Percentiles rank a stretch among this genome's conserved stretches.
Evolutionary conservation across 2,329 filamentous ascomycete species (phyloP).

Genomic region (Colletotrichum plurivorum): DNA sequence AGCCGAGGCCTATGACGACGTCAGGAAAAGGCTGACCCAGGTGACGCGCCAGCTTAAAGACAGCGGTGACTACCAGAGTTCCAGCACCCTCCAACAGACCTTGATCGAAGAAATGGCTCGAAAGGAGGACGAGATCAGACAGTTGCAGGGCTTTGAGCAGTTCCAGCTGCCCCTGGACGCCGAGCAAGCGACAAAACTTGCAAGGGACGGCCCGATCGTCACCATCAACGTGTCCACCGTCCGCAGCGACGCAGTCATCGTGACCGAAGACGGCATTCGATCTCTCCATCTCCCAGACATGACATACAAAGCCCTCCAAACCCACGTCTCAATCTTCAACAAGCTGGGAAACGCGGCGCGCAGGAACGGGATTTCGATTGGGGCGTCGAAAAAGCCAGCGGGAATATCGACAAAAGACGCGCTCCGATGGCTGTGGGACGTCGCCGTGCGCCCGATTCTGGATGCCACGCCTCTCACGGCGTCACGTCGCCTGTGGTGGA

Average conservation of each 20-base stretch:
- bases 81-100: background rate
- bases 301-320: background rate
- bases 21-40: background rate
- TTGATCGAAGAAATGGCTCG: fast-evolving
- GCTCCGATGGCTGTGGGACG: background rate
- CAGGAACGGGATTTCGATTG: background rate
- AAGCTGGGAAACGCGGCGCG: background rate
- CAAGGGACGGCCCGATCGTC: background rate
- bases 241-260: background rate
- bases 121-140: background rate
- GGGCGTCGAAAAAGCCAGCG: background rate
- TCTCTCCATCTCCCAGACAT: background rate
- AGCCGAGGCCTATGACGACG: background rate
- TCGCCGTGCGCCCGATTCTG: background rate
- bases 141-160: background rate
- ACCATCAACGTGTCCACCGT: background rate
- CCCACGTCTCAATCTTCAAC: background rate
- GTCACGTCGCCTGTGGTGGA: conserved; percentile 8
- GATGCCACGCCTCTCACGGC: background rate
- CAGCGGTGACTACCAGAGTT: background rate
- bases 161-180: background rate
- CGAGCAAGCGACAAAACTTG: background rate
- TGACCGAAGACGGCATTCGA: fast-evolving
- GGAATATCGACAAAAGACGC: fast-evolving
- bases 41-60: background rate